Percentiles rank a stretch among this genome's conserved stretches.
These are phyloP conservation scores for Coemansia sp. DNA, from an alignment of 192 early-diverging fungal genomes.

Conservation along the genomic window DNA sequence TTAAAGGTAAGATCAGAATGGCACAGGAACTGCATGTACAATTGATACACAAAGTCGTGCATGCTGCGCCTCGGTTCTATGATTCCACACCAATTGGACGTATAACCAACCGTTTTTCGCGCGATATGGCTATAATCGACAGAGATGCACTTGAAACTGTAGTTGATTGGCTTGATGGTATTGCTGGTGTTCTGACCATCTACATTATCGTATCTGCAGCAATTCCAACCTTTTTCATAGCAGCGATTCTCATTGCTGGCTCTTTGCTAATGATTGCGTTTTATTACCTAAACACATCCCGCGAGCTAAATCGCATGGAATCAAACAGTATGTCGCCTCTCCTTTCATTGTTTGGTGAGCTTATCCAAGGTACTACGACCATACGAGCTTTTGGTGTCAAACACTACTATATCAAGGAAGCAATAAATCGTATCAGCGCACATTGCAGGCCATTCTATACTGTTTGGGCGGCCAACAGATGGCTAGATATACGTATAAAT, in stretches of 20 bases:
- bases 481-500: conserved; percentile 76
- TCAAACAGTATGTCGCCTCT: conserved; percentile 67
- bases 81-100: conserved; percentile 78
- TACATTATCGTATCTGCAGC: conserved; percentile 59
- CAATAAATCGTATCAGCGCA: conserved; percentile 59
- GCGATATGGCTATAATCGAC: conserved; percentile 78
- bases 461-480: conserved; percentile 75
- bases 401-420: conserved; percentile 22
- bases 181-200: conserved; percentile 54
- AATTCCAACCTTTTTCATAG: conserved; percentile 65
- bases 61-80: conserved; percentile 76
- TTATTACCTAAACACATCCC: conserved; percentile 10
- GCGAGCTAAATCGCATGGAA: conserved; percentile 81
- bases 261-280: conserved; percentile 62
- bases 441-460: conserved; percentile 77
- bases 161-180: conserved; percentile 55
- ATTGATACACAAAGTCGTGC: conserved; percentile 56
- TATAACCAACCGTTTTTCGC: conserved; percentile 79
- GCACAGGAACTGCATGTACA: conserved; percentile 44
- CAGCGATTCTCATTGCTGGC: conserved; percentile 58
- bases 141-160: conserved; percentile 56
- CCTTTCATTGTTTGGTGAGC: conserved; percentile 72
- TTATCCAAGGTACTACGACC: conserved; percentile 60
- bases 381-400: conserved; percentile 79
- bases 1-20: not conserved